Evolutionary conservation across 2,329 filamentous ascomycete genomes (phyloP).

Genomic region (Penicillium digitatum): DNA sequence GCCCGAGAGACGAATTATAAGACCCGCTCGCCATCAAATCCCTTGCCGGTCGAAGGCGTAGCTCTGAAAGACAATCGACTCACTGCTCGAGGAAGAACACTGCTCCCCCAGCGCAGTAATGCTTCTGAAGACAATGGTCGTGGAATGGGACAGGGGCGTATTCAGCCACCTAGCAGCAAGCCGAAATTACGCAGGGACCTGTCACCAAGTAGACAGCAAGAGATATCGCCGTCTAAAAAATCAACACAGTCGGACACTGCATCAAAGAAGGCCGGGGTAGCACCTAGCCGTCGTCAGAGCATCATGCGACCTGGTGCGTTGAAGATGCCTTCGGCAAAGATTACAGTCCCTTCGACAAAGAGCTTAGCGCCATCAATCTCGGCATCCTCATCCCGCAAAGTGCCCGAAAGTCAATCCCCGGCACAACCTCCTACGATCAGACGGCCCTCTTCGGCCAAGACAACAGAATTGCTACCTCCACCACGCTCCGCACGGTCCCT

Average conservation of each 20-base stretch:
- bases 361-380: slow-evolving; percentile 16
- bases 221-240: slow-evolving; percentile 1
- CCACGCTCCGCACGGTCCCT: slow-evolving; percentile 35
- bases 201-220: slow-evolving; percentile 14
- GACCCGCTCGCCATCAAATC: slow-evolving; percentile 5
- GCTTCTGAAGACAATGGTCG: slow-evolving; percentile 18
- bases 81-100: slow-evolving; percentile 27
- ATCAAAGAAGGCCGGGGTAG: background rate
- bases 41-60: slow-evolving; percentile 13
- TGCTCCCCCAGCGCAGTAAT: slow-evolving; percentile 31
- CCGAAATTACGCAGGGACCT: slow-evolving; percentile 15
- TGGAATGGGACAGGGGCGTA: slow-evolving; percentile 14
- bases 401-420: slow-evolving; percentile 9
- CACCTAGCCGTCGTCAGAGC: slow-evolving; percentile 28
- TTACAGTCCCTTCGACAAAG: slow-evolving; percentile 18
- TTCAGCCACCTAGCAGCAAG: slow-evolving; percentile 20
- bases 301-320: slow-evolving; percentile 27
- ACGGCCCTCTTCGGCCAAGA: slow-evolving; percentile 25
- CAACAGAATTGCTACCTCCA: slow-evolving; percentile 34
- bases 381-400: slow-evolving; percentile 26
- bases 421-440: slow-evolving; percentile 8
- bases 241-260: slow-evolving; percentile 7
- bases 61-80: slow-evolving; percentile 17
- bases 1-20: slow-evolving; percentile 11
- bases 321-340: slow-evolving; percentile 19